These are phyloP conservation scores for Flaveria linearis DNA, from an alignment of 129 eudicot species.

Conservation along the genomic window DNA sequence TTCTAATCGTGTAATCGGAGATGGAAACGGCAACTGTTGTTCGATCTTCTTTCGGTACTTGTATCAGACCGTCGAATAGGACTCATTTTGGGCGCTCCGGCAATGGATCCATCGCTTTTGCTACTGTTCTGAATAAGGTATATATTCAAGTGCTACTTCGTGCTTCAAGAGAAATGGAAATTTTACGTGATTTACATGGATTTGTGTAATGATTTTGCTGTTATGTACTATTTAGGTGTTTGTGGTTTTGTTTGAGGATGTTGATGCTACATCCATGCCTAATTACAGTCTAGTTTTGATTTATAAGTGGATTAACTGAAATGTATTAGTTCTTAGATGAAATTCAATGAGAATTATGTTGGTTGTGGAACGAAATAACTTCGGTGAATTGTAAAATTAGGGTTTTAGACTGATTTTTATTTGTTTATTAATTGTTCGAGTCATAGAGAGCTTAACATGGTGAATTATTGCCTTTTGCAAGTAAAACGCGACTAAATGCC, in stretches of 20 bases:
- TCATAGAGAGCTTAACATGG: slow-evolving; percentile 5
- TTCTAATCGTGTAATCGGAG: slow-evolving; percentile 22
- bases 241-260: not conserved
- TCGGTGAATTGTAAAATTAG: slow-evolving; percentile 10
- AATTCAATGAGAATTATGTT: slow-evolving; percentile 10
- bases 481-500: not conserved
- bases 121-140: slow-evolving; percentile 44
- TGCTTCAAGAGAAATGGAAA: not conserved
- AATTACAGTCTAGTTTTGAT: not conserved
- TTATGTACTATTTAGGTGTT: not conserved
- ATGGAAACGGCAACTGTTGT: slow-evolving; percentile 70
- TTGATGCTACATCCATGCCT: not conserved
- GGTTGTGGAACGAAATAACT: slow-evolving; percentile 1
- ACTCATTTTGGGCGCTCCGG: slow-evolving; percentile 28
- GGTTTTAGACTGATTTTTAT: not conserved
- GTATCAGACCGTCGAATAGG: slow-evolving; percentile 33
- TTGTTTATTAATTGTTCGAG: not conserved
- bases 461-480: not conserved
- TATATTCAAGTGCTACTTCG: slow-evolving; percentile 7
- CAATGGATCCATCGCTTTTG: slow-evolving; percentile 32
- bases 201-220: not conserved
- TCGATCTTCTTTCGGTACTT: slow-evolving; percentile 48
- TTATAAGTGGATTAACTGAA: not conserved
- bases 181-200: not conserved
- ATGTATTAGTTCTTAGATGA: not conserved